Evolutionary conservation across 1,284 basidiomycete genomes (phyloP).

Genomic region (Puccinia hordei): DNA sequence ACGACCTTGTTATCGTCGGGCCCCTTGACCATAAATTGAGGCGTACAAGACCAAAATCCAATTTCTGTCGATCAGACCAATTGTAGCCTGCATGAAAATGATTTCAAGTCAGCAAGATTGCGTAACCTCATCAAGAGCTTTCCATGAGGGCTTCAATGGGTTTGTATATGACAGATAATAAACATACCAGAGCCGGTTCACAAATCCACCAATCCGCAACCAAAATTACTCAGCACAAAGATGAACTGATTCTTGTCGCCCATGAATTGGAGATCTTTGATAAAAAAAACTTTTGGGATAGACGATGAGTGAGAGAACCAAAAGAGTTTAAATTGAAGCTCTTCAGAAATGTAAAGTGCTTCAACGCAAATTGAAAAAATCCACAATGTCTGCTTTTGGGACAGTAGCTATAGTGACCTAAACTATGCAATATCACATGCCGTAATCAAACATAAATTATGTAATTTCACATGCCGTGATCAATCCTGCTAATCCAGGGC

Average conservation of each 20-base stretch:
- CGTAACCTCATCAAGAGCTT: background rate
- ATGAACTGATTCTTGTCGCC: conserved; percentile 30
- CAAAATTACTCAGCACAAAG: conserved; percentile 15
- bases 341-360: conserved; percentile 10
- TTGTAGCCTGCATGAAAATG: background rate
- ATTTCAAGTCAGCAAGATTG: background rate
- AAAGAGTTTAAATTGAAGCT: conserved; percentile 7
- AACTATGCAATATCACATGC: too few species aligned
- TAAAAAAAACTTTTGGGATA: background rate
- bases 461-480: too few species aligned
- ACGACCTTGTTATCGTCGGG: conserved; percentile 15
- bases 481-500: too few species aligned
- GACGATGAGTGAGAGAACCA: background rate
- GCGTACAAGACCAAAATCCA: conserved; percentile 28
- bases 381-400: too few species aligned
- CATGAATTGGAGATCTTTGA: conserved; percentile 13
- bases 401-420: too few species aligned
- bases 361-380: conserved; percentile 30
- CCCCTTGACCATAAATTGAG: conserved; percentile 28
- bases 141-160: background rate
- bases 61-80: background rate
- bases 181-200: conserved; percentile 20
- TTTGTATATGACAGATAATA: too few species aligned
- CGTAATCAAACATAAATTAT: too few species aligned
- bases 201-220: conserved; percentile 16